These are phyloP conservation scores for Ramularia endophylla DNA, from an alignment of 2,329 filamentous ascomycete genomes.

Conservation along the genomic window DNA sequence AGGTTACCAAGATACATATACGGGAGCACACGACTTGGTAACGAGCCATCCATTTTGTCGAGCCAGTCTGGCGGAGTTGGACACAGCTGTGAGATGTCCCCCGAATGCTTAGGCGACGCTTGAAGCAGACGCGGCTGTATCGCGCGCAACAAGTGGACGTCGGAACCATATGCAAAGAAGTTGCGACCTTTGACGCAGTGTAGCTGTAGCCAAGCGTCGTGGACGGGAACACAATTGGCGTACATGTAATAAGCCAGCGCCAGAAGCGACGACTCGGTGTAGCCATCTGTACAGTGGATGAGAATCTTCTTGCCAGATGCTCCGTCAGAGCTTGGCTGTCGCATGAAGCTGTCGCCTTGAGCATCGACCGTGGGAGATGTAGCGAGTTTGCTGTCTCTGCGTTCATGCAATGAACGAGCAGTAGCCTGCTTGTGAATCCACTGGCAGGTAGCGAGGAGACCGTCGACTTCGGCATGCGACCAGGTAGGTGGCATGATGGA, in stretches of 20 bases:
- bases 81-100: constrained; percentile 48
- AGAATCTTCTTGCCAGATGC: constrained; percentile 61
- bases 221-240: constrained; percentile 71
- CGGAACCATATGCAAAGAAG: constrained; percentile 92
- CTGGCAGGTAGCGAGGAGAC: constrained; percentile 75
- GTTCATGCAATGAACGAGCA: constrained; percentile 18
- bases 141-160: constrained; percentile 73
- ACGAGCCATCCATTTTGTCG: constrained; percentile 74
- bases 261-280: constrained; percentile 88
- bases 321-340: constrained; percentile 7
- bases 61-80: constrained; percentile 72
- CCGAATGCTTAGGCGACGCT: constrained; percentile 54
- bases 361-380: constrained; percentile 35
- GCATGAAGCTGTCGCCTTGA: constrained; percentile 54
- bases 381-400: constrained; percentile 40
- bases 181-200: constrained; percentile 79
- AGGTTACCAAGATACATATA: constrained; percentile 98
- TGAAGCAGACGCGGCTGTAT: constrained; percentile 70
- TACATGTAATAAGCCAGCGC: constrained; percentile 92
- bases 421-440: constrained; percentile 86
- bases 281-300: constrained; percentile 91
- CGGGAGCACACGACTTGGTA: constrained; percentile 80
- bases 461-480: constrained; percentile 76
- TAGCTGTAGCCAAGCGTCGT: constrained; percentile 80
- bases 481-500: constrained; percentile 80